Evolutionary conservation across 441 rosid species (phyloP).

Genomic region (Hura crepitans): DNA sequence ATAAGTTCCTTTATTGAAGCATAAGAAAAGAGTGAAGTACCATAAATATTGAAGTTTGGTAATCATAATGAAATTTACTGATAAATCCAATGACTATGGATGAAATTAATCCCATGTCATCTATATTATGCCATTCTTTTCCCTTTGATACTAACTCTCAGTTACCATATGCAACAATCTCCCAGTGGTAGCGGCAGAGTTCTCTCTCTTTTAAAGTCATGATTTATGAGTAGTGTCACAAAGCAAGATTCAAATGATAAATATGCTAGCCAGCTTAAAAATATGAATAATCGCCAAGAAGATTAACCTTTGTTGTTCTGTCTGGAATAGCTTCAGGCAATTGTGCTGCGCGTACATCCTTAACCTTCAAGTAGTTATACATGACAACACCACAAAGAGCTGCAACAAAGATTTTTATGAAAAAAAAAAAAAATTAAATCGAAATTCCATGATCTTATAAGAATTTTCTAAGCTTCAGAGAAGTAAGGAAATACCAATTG

Average conservation of each 20-base stretch:
- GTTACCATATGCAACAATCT: not conserved
- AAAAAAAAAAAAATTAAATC: not conserved
- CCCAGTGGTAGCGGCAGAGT: not conserved
- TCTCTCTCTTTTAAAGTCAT: not conserved
- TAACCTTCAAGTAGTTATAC: constrained; percentile 92
- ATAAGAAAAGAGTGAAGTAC: not conserved
- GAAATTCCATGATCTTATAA: constrained; percentile 1
- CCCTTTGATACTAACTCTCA: not conserved
- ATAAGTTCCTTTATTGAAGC: not conserved
- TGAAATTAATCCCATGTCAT: not conserved
- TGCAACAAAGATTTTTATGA: constrained; percentile 26
- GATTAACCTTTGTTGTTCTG: constrained; percentile 63
- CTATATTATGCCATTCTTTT: not conserved
- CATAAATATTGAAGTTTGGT: not conserved
- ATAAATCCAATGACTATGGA: not conserved
- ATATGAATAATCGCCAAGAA: not conserved
- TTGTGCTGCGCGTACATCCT: constrained; percentile 82
- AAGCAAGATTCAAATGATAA: not conserved
- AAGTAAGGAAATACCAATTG: constrained; percentile 60
- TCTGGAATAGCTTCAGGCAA: constrained; percentile 66
- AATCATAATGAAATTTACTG: not conserved
- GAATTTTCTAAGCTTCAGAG: constrained; percentile 1
- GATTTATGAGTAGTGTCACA: not conserved
- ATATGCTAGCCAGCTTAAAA: not conserved
- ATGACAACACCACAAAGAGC: constrained; percentile 97